These are phyloP conservation scores for Willaertia magna DNA, from an alignment of 208 protist genomes.

Conservation along the genomic window DNA sequence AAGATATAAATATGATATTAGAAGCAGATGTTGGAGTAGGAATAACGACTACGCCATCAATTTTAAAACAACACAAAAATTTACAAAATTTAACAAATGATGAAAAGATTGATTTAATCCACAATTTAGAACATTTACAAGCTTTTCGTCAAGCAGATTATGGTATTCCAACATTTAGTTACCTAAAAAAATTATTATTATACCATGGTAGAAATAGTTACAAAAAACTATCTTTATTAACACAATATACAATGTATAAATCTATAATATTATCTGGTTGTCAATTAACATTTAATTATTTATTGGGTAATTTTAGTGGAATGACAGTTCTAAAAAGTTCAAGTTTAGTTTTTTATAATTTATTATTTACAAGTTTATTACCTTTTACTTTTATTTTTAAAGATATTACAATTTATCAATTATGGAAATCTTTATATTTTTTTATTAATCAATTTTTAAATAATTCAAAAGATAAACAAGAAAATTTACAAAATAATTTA, in stretches of 20 bases:
- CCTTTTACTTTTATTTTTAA: neutral
- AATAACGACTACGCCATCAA: conserved; percentile 15
- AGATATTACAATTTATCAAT: neutral
- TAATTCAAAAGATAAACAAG: neutral
- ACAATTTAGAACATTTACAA: conserved; percentile 54
- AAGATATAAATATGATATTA: conserved; percentile 46
- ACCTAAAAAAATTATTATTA: conserved; percentile 46
- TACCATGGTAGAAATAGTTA: conserved; percentile 61
- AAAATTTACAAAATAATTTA: neutral
- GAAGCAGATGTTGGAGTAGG: conserved; percentile 48
- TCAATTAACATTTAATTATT: conserved; percentile 67
- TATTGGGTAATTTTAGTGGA: neutral
- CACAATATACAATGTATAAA: conserved; percentile 73
- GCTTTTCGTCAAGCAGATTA: conserved; percentile 41
- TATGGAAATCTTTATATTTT: neutral
- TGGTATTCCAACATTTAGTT: conserved; percentile 37
- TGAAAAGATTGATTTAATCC: no score
- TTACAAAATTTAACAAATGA: neutral
- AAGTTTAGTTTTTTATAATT: neutral
- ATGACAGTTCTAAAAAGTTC: neutral
- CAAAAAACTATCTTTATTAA: conserved; percentile 38
- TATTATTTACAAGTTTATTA: neutral
- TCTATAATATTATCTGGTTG: conserved; percentile 75
- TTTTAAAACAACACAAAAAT: neutral
- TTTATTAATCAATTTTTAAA: neutral